Evolutionary conservation across 495 filamentous ascomycete species (phyloP).

Genomic region (Aspergillus bridgeri): DNA sequence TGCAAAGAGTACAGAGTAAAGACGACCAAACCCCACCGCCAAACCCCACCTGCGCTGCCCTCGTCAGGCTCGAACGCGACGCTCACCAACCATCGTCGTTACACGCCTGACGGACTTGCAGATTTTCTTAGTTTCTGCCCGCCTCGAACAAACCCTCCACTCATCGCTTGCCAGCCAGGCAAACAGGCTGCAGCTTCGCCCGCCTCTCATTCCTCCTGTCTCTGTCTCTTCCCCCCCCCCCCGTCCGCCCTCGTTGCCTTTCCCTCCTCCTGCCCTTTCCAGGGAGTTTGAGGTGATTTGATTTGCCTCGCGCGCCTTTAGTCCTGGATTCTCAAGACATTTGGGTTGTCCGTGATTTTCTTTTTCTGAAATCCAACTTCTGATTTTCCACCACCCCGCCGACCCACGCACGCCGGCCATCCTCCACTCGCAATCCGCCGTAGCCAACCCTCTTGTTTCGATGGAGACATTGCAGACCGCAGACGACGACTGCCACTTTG

Average conservation of each 20-base stretch:
- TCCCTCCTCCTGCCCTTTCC: not conserved
- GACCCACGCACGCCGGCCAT: not conserved
- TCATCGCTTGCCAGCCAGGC: conserved; percentile 24
- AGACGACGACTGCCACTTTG: conserved; percentile 16
- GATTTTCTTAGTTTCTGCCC: not conserved
- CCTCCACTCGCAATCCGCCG: not conserved
- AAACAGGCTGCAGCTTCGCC: conserved; percentile 15
- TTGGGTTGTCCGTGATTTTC: not conserved
- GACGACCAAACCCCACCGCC: too few species aligned
- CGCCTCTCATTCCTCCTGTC: conserved; percentile 7
- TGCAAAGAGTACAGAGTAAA: too few species aligned
- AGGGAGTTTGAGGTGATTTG: not conserved
- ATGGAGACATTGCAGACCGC: conserved; percentile 27
- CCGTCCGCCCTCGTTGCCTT: conserved; percentile 3
- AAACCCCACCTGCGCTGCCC: not conserved
- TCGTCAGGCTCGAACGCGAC: not conserved
- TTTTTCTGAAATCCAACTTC: not conserved
- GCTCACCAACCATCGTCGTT: conserved; percentile 15
- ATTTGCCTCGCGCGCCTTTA: too few species aligned
- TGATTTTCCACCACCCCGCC: not conserved
- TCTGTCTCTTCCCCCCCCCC: conserved; percentile 13
- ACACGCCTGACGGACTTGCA: conserved; percentile 8
- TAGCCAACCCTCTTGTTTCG: conserved; percentile 16
- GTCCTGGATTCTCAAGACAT: too few species aligned
- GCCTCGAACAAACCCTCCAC: conserved; percentile 14